Base-by-base conservation (phyloP, 179 eudicot species). In the Kewa caespitosa region DNA sequence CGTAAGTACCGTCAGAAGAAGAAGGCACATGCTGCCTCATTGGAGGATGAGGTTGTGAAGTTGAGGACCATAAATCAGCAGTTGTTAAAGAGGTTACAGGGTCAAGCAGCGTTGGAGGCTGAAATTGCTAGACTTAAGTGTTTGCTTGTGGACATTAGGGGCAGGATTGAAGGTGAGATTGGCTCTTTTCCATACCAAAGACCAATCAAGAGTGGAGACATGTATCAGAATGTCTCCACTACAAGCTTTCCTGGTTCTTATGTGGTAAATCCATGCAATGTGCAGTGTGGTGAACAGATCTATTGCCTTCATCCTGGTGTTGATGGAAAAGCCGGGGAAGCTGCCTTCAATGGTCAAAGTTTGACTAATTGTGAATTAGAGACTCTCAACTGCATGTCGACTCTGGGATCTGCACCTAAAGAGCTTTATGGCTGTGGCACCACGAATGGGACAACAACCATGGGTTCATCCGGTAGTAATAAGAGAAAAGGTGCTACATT, bases 1-100 rank as follows among this genome's bases (percentile, higher is more conserved):
- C 88, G 98, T 31, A 96, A 96, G 86, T 96, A 96, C 64, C 92
- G 99, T 6, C 91, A 93, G 85, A 96, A 96, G 88, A 93, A 96
- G 87, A 96, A 96, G 80, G 99, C 98, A 0, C 86, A 90, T 20
- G 78, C 97, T 18, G 97, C 97, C 12, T 93, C 96, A 0, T 79
- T 96, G 75, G 99, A 93, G 80, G 99, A 89, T 67, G 98, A 96
- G 76, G 97, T 93, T 83, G 84, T 80, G 31, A 91, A 84, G 67
- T 80, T 96, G 86, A 88, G 92, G 76, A 83, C 97, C 17, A 11
- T 90, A 63, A 96, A 96, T 81, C 99, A 93, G 86, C 92, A 91
- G 79, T 83, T 96, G 70, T 20, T 88, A 74, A 91, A 88, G 85
- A 89, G 90, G 81, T 75, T 96, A 67, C 98, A 90, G 62, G 92